Evolutionary conservation across 176 grass and related monocot species (phyloP).

Genomic region (Chrysopogon serrulatus): DNA sequence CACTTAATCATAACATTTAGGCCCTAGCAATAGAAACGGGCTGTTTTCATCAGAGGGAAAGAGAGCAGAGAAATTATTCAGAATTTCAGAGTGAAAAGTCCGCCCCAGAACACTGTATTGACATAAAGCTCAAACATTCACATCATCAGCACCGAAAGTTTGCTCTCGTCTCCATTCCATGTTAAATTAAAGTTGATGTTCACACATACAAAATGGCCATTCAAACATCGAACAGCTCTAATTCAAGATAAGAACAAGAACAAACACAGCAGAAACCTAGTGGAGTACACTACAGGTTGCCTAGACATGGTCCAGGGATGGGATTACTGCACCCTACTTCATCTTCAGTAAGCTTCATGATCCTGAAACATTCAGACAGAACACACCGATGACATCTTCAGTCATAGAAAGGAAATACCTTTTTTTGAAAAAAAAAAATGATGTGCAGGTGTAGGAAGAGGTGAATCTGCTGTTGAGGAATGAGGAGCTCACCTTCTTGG

Average conservation of each 20-base stretch:
- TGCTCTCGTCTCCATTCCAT: not conserved
- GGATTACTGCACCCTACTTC: not conserved
- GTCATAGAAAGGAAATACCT: not conserved
- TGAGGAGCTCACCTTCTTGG: constrained; percentile 46
- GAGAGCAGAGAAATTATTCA: not conserved
- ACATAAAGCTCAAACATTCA: not conserved
- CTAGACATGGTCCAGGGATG: not conserved
- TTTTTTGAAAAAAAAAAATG: not conserved
- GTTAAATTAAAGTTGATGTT: not conserved
- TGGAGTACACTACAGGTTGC: not conserved
- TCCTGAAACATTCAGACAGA: constrained; percentile 24
- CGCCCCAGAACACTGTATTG: not conserved
- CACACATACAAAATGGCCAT: not conserved
- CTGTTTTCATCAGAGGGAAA: not conserved
- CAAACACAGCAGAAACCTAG: not conserved
- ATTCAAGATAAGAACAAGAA: not conserved
- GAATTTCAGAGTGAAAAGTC: not conserved
- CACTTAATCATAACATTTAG: not conserved
- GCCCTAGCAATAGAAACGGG: not conserved
- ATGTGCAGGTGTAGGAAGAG: not conserved
- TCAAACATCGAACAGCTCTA: not conserved
- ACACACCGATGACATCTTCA: not conserved
- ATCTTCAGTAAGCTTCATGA: constrained; percentile 24
- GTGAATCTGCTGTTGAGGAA: not conserved
- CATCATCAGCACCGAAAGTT: not conserved